A percentile compares a stretch with the other conserved stretches of the same genome.
Conservation (phyloP, 2,329 filamentous ascomycete species). For the Pseudonectria buxi region DNA sequence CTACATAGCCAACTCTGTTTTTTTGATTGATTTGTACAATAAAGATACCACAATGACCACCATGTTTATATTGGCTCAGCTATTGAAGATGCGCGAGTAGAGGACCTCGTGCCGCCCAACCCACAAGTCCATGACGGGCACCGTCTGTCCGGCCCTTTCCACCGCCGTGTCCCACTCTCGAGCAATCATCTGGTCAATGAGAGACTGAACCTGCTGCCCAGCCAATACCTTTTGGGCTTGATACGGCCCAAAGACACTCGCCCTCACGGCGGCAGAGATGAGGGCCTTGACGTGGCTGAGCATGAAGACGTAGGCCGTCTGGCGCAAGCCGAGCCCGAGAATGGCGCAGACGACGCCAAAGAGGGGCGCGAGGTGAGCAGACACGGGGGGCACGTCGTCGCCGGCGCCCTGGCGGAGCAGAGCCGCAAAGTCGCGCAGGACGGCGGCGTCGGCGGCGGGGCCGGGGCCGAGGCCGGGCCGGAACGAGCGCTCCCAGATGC, state of each 20-base stretch:
- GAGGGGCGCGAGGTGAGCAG: slow-evolving; percentile 64
- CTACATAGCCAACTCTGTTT: slow-evolving; percentile 3
- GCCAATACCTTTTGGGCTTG: slow-evolving; percentile 70
- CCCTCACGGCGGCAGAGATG: slow-evolving; percentile 68
- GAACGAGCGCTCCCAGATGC: slow-evolving; percentile 70
- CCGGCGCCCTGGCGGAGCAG: slow-evolving; percentile 26
- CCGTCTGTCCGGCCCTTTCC: slow-evolving; percentile 65
- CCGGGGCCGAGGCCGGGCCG: slow-evolving; percentile 29
- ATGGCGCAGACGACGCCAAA: slow-evolving; percentile 60
- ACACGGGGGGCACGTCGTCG: slow-evolving; percentile 35
- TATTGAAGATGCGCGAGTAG: slow-evolving; percentile 84
- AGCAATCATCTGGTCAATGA: slow-evolving; percentile 52
- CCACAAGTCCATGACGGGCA: slow-evolving; percentile 77
- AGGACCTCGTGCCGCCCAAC: slow-evolving; percentile 74
- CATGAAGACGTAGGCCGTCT: slow-evolving; percentile 69
- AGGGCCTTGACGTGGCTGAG: slow-evolving; percentile 71
- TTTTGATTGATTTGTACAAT: slow-evolving; percentile 18
- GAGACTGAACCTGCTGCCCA: slow-evolving; percentile 46
- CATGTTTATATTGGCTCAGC: slow-evolving; percentile 37
- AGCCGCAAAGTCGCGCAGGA: slow-evolving; percentile 30
- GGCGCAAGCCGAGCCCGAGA: slow-evolving; percentile 52
- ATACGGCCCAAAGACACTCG: slow-evolving; percentile 73
- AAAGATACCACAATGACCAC: slow-evolving; percentile 25
- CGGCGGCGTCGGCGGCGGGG: slow-evolving; percentile 19
- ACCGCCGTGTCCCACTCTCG: slow-evolving; percentile 52